Conservation (phyloP, 1,284 basidiomycete species). For the Ganoderma lucidum region DNA sequence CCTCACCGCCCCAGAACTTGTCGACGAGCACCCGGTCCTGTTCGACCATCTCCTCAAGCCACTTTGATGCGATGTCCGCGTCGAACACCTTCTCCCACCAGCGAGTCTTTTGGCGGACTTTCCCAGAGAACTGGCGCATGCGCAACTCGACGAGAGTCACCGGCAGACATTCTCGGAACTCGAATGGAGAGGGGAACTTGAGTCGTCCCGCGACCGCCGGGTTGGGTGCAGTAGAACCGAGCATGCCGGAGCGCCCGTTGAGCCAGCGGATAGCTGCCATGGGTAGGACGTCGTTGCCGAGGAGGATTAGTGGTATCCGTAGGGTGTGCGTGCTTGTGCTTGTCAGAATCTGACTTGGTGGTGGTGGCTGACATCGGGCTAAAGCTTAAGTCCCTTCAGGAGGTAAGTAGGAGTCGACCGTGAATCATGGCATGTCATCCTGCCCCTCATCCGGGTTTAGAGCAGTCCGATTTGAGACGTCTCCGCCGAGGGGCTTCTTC, state of each 20-base stretch:
- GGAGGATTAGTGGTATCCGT: no score
- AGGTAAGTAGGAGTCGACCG: no score
- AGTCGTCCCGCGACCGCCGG: neutral
- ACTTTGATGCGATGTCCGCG: conserved; percentile 22
- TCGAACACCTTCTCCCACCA: conserved; percentile 34
- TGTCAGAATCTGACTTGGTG: no score
- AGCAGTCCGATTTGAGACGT: no score
- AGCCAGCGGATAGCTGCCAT: no score
- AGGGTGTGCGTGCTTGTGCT: no score
- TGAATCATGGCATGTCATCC: no score
- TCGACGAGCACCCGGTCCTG: neutral
- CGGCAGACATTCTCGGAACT: conserved; percentile 3
- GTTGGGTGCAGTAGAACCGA: neutral
- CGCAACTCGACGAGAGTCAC: conserved; percentile 26
- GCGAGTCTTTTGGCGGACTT: conserved; percentile 28
- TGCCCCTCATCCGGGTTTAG: no score
- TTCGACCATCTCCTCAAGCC: conserved; percentile 32
- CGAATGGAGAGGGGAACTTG: conserved; percentile 15
- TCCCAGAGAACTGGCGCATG: conserved; percentile 29
- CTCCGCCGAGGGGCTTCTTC: neutral
- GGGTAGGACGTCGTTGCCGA: no score
- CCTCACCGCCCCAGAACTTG: conserved; percentile 10
- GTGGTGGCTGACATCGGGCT: no score
- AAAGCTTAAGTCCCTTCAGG: no score
- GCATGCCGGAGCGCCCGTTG: no score